Evolutionary conservation across 148 eudicot species (phyloP).

Genomic region (Cornus suecica): DNA sequence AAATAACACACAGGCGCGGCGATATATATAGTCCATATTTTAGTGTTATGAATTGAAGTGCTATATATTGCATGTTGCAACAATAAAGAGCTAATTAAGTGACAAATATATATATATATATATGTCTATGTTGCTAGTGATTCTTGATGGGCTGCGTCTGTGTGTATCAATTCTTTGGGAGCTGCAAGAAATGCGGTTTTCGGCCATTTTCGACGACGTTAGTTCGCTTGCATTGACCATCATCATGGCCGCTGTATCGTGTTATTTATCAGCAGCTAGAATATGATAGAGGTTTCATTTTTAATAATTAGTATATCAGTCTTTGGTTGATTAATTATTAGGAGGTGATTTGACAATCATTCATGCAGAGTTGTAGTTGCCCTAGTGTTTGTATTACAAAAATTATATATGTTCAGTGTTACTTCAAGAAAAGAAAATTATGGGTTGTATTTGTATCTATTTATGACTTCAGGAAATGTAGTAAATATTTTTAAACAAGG

Average conservation of each 20-base stretch:
- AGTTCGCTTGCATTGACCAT: slow-evolving; percentile 5
- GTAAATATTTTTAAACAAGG: no score
- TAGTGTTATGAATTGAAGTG: background rate
- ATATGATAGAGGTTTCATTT: background rate
- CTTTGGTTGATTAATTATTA: background rate
- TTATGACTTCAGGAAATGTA: no score
- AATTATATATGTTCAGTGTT: no score
- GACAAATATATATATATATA: no score
- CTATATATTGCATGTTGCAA: background rate
- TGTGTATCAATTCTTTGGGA: slow-evolving; percentile 32
- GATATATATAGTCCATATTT: background rate
- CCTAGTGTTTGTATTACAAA: no score
- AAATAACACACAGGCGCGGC: no score
- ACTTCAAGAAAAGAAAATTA: no score
- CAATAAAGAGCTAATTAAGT: no score
- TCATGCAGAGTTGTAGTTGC: background rate
- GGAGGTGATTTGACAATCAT: no score
- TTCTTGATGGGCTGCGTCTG: slow-evolving; percentile 27
- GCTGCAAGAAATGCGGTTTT: slow-evolving; percentile 40
- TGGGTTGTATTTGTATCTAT: no score
- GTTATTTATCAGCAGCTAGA: background rate
- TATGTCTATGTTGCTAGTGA: slow-evolving; percentile 4
- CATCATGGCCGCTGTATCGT: slow-evolving; percentile 23
- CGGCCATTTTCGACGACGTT: slow-evolving; percentile 18
- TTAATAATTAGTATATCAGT: no score